Conservation (phyloP, 2,329 filamentous ascomycete genomes). For the Fusarium sarcochroum region DNA sequence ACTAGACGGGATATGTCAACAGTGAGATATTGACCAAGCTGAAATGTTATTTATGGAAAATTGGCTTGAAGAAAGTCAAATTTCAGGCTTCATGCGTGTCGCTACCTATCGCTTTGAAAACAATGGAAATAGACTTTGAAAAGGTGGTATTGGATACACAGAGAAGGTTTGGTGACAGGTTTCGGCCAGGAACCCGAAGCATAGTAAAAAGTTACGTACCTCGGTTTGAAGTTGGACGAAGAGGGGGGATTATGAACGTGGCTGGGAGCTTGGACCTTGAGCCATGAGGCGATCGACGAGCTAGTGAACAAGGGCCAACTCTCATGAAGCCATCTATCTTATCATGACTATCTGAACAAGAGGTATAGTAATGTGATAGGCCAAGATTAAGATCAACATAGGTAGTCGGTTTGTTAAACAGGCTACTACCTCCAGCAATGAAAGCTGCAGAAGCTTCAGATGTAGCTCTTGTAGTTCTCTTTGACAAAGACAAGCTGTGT, state of each 20-base stretch:
- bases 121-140: conserved; percentile 2
- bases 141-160: neutral
- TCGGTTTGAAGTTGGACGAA: conserved; percentile 4
- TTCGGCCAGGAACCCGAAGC: conserved; percentile 12
- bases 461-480: no score
- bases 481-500: neutral
- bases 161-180: neutral
- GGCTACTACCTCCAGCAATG: neutral
- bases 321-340: conserved; percentile 12
- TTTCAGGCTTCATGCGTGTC: neutral
- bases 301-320: conserved; percentile 27
- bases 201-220: conserved; percentile 7
- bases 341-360: conserved; percentile 19
- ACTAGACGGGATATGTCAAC: neutral
- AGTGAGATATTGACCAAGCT: neutral
- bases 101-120: neutral
- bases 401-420: neutral
- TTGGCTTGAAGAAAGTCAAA: neutral
- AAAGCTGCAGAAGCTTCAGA: no score
- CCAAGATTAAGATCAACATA: neutral
- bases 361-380: neutral
- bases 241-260: conserved; percentile 19
- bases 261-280: conserved; percentile 38
- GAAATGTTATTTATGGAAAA: neutral
- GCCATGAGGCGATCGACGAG: conserved; percentile 22